Percentiles rank a stretch among this genome's conserved stretches.
Conservation (phyloP, 345 rosid genomes). For the Rhodomyrtus tomentosa region DNA sequence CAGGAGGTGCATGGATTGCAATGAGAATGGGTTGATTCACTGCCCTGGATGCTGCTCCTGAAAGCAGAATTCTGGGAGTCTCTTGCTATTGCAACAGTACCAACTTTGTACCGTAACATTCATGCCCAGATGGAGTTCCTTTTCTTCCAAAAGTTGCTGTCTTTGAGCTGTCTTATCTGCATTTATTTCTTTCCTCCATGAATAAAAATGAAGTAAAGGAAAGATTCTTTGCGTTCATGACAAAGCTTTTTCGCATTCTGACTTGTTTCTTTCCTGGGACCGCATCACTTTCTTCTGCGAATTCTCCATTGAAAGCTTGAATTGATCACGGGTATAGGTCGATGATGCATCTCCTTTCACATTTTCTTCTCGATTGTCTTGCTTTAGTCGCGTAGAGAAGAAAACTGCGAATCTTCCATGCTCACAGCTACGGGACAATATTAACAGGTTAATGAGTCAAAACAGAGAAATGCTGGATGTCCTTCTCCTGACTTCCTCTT, state of each 20-base stretch:
- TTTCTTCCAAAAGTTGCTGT: neutral
- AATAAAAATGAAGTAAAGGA: neutral
- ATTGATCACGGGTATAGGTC: neutral
- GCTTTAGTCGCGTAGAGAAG: neutral
- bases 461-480: neutral
- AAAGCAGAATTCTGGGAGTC: neutral
- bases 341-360: neutral
- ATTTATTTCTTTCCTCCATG: neutral
- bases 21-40: slow-evolving; percentile 78
- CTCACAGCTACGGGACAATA: neutral
- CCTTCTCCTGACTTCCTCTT: neutral
- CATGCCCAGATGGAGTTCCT: neutral
- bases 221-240: neutral
- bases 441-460: neutral
- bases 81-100: neutral
- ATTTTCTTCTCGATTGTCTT: neutral
- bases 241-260: neutral
- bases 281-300: neutral
- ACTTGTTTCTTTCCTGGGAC: neutral
- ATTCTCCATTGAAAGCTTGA: neutral
- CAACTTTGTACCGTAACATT: neutral
- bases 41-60: slow-evolving; percentile 54
- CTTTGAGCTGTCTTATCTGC: neutral
- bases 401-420: neutral
- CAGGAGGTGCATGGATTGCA: slow-evolving; percentile 58